Conservation (phyloP, 2,329 filamentous ascomycete species). For the Ceratocystis colombiana region DNA sequence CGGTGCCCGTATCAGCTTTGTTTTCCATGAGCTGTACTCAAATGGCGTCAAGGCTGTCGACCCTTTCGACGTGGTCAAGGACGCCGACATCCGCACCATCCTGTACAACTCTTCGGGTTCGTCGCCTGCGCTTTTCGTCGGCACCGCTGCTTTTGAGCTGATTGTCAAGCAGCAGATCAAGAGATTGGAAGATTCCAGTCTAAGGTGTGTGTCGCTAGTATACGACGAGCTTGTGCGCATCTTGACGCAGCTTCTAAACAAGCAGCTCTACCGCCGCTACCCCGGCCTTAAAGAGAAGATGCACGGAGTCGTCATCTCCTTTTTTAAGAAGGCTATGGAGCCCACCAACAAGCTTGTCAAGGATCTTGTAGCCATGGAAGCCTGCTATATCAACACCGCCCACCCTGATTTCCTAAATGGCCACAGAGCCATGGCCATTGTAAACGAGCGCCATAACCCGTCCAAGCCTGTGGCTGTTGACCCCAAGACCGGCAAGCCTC, state of each 20-base stretch:
- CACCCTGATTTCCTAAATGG: slow-evolving; percentile 97
- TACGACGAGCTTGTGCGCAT: slow-evolving; percentile 97
- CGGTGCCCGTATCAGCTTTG: slow-evolving; percentile 95
- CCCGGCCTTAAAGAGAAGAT: slow-evolving; percentile 95
- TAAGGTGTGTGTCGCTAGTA: slow-evolving; percentile 94
- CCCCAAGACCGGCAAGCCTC: slow-evolving; percentile 94
- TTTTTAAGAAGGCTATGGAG: slow-evolving; percentile 98
- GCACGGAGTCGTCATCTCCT: slow-evolving; percentile 78
- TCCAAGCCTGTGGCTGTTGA: slow-evolving; percentile 87
- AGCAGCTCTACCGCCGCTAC: slow-evolving; percentile 84
- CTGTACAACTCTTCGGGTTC: slow-evolving; percentile 99
- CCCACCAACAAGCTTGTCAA: slow-evolving; percentile 94
- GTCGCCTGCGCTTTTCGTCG: slow-evolving; percentile 90
- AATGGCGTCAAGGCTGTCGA: slow-evolving; percentile 97
- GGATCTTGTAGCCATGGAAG: slow-evolving; percentile 89
- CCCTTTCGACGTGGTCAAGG: slow-evolving; percentile 94
- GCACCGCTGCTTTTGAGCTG: slow-evolving; percentile 94
- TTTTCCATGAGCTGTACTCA: slow-evolving; percentile 96
- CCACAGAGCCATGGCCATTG: slow-evolving; percentile 94
- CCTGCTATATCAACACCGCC: slow-evolving; percentile 96
- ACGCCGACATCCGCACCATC: slow-evolving; percentile 92
- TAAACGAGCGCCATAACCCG: slow-evolving; percentile 80
- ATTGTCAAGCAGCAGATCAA: slow-evolving; percentile 99
- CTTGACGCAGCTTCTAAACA: slow-evolving; percentile 76
- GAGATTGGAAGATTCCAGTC: slow-evolving; percentile 85